phyloP scores from a whole-genome alignment of 2,329 filamentous ascomycete genomes.

The Beauveria australis region DNA sequence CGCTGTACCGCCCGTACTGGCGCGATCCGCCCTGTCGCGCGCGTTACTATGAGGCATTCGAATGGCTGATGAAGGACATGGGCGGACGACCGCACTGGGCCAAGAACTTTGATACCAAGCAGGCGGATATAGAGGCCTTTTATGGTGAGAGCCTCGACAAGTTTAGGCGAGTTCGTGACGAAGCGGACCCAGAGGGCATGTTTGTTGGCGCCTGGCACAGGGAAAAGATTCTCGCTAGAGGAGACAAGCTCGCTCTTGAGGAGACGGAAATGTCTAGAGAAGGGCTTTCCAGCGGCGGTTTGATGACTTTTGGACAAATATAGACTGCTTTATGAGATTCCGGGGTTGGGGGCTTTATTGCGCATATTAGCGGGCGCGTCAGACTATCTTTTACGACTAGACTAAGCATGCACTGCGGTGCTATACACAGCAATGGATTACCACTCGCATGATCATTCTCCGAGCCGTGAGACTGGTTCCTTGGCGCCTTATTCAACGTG shows the following conservation, averaged over 20 bases:
- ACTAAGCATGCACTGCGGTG: background rate
- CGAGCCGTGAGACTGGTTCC: no score
- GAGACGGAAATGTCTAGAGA: conserved; percentile 25
- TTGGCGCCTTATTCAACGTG: no score
- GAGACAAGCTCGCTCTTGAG: conserved; percentile 26
- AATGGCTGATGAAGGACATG: conserved; percentile 81
- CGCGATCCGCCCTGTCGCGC: conserved; percentile 66
- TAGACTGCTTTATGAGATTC: background rate
- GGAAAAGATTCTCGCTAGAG: conserved; percentile 47
- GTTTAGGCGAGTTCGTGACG: conserved; percentile 61
- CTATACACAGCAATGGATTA: background rate
- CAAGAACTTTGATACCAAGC: conserved; percentile 70
- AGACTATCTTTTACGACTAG: background rate
- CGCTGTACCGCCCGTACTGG: conserved; percentile 75
- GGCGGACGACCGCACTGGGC: conserved; percentile 84
- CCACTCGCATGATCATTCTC: no score
- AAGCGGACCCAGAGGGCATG: conserved; percentile 72
- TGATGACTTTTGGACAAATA: conserved; percentile 8
- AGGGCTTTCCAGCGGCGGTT: background rate
- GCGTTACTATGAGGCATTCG: conserved; percentile 82
- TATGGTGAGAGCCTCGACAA: conserved; percentile 60
- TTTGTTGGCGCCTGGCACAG: conserved; percentile 89
- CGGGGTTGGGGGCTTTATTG: background rate
- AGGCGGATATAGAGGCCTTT: conserved; percentile 53
- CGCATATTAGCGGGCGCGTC: background rate